A percentile compares a stretch with the other conserved stretches of the same genome.
These are phyloP conservation scores for Penicillium corylophilum DNA, from an alignment of 2,329 filamentous ascomycete species.

Conservation along the genomic window DNA sequence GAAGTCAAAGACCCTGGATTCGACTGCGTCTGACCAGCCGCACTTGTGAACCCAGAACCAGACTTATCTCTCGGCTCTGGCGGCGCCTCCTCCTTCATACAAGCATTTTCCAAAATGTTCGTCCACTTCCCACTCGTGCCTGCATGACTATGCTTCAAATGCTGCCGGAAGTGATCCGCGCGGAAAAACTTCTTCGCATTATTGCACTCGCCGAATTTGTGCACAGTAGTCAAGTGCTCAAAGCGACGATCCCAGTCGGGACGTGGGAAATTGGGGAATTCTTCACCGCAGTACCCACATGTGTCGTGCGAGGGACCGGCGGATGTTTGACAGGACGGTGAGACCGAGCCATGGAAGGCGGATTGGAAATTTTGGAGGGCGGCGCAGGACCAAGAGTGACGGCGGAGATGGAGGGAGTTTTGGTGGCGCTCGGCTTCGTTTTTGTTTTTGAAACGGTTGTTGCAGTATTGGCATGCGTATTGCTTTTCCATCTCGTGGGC, in stretches of 20 bases:
- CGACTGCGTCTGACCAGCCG: slow-evolving; percentile 3
- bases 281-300: slow-evolving; percentile 93
- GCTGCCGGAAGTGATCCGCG: slow-evolving; percentile 96
- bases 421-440: slow-evolving; percentile 96
- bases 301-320: slow-evolving; percentile 58
- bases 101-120: slow-evolving; percentile 94
- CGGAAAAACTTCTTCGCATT: slow-evolving; percentile 97
- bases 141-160: slow-evolving; percentile 95
- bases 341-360: slow-evolving; percentile 80
- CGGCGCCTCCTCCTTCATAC: slow-evolving; percentile 78
- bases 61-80: slow-evolving; percentile 29
- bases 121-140: slow-evolving; percentile 98
- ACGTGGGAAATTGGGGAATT: slow-evolving; percentile 72
- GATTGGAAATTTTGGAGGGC: slow-evolving; percentile 72
- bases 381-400: slow-evolving; percentile 96
- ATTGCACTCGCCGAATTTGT: slow-evolving; percentile 98
- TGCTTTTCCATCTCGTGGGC: slow-evolving; percentile 93
- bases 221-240: slow-evolving; percentile 82
- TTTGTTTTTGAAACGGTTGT: slow-evolving; percentile 97
- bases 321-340: slow-evolving; percentile 35
- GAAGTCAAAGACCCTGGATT: slow-evolving; percentile 20
- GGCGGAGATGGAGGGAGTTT: slow-evolving; percentile 87
- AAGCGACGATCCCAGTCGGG: slow-evolving; percentile 86
- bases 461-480: slow-evolving; percentile 88
- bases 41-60: not conserved